phyloP scores from a whole-genome alignment of 805 yeast species.

The Ogataea wickerhamii region DNA sequence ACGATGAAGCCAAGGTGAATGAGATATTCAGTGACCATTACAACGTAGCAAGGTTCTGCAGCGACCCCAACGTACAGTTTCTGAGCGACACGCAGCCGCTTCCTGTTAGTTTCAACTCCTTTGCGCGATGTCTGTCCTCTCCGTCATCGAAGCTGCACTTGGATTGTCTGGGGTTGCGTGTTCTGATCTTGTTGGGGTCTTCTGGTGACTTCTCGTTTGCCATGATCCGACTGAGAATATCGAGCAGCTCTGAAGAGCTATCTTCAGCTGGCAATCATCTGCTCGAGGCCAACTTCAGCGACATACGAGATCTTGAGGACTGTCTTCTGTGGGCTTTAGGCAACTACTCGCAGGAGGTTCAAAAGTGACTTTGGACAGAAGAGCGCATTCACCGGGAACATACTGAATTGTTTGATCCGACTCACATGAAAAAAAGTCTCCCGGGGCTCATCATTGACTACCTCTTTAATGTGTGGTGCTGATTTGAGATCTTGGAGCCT shows the following conservation, averaged over 20 bases:
- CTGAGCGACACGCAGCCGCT: slow-evolving; percentile 1
- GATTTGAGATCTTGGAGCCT: too few relatives aligned
- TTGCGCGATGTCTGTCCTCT: slow-evolving; percentile 19
- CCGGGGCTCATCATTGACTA: too few relatives aligned
- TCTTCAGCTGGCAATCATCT: slow-evolving; percentile 32
- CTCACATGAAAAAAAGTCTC: too few relatives aligned
- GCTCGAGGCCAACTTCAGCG: slow-evolving; percentile 46
- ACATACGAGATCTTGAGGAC: slow-evolving; percentile 49
- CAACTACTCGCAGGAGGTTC: slow-evolving; percentile 17
- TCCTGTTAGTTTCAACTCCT: slow-evolving; percentile 17
- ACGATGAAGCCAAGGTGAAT: slow-evolving; percentile 15
- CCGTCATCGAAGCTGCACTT: slow-evolving; percentile 22
- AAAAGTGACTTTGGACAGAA: too few relatives aligned
- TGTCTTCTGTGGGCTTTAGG: slow-evolving; percentile 53
- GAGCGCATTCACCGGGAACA: too few relatives aligned
- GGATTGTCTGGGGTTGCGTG: slow-evolving; percentile 8
- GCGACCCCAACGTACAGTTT: slow-evolving; percentile 16
- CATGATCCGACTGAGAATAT: slow-evolving; percentile 13
- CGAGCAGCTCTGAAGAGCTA: slow-evolving; percentile 10
- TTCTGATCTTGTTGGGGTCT: slow-evolving; percentile 15
- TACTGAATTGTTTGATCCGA: too few relatives aligned
- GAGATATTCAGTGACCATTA: slow-evolving; percentile 11
- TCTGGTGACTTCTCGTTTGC: slow-evolving; percentile 16
- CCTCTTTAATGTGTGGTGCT: too few relatives aligned
- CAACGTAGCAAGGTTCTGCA: slow-evolving; percentile 16